These are phyloP conservation scores for Leishmania braziliensis DNA, from an alignment of 208 protist genomes.

Conservation along the genomic window DNA sequence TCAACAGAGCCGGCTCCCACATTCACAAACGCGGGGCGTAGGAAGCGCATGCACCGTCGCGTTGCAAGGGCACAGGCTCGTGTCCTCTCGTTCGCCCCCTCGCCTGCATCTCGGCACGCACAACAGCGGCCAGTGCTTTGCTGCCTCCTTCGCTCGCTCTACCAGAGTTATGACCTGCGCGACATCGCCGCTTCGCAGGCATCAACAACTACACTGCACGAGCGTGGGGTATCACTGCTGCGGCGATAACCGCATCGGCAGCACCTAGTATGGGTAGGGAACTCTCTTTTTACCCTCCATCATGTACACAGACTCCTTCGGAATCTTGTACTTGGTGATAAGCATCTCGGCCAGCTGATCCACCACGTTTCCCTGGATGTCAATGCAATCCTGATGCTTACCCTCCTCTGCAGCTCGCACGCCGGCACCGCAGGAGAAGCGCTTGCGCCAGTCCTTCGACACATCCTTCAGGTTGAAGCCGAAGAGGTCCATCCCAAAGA, in stretches of 20 bases:
- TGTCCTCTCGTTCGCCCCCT: not conserved
- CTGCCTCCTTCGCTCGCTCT: not conserved
- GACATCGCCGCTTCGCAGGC: not conserved
- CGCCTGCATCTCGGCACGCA: not conserved
- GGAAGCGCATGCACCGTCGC: not conserved
- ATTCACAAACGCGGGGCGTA: not conserved
- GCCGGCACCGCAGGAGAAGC: slow-evolving; percentile 84
- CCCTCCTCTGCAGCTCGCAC: slow-evolving; percentile 66
- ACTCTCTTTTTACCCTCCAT: slow-evolving; percentile 85
- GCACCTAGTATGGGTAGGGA: slow-evolving; percentile 34
- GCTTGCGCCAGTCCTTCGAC: slow-evolving; percentile 81
- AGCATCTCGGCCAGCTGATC: slow-evolving; percentile 76
- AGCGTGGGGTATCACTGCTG: not conserved
- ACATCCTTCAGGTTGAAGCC: slow-evolving; percentile 87
- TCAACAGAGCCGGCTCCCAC: not conserved
- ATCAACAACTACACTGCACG: not conserved
- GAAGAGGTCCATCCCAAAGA: slow-evolving; percentile 87
- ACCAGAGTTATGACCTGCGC: not conserved
- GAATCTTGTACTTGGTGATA: slow-evolving; percentile 74
- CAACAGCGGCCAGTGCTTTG: not conserved
- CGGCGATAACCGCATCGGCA: not conserved
- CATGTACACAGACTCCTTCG: slow-evolving; percentile 67
- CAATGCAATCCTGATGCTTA: slow-evolving; percentile 72
- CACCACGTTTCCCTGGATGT: slow-evolving; percentile 82
- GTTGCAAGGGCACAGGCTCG: not conserved